phyloP scores from a whole-genome alignment of 345 rosid genomes.

The Gynandropsis gynandra region DNA sequence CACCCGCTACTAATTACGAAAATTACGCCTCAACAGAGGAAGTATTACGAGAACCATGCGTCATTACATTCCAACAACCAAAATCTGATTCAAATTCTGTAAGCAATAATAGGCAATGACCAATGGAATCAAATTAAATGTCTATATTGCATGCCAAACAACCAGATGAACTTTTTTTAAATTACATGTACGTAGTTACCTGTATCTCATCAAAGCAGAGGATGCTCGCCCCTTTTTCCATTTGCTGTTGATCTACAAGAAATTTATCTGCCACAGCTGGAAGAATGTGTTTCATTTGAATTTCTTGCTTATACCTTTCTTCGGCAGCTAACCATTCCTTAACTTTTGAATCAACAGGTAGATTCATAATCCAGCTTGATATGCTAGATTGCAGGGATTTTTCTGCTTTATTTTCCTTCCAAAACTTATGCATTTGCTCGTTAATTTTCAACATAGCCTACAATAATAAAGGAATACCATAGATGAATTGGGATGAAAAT shows the following conservation, averaged over 20 bases:
- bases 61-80: background rate
- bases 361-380: conserved; percentile 77
- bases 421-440: conserved; percentile 76
- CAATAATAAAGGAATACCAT: conserved; percentile 1
- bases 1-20: background rate
- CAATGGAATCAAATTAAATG: no score
- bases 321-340: conserved; percentile 91
- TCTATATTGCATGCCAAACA: no score
- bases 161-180: background rate
- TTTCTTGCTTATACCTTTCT: conserved; percentile 76
- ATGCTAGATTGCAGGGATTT: conserved; percentile 48
- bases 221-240: conserved; percentile 64
- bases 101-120: no score
- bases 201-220: conserved; percentile 97
- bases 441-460: conserved; percentile 94
- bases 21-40: background rate
- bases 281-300: conserved; percentile 78
- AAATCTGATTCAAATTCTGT: background rate
- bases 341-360: conserved; percentile 73
- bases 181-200: conserved; percentile 30
- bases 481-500: background rate
- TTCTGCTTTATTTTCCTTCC: conserved; percentile 72
- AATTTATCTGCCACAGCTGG: conserved; percentile 85
- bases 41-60: background rate
- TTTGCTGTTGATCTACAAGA: conserved; percentile 50